These are phyloP conservation scores for Skeletonema tropicum DNA, from an alignment of 108 stramenopile species.

Conservation along the genomic window DNA sequence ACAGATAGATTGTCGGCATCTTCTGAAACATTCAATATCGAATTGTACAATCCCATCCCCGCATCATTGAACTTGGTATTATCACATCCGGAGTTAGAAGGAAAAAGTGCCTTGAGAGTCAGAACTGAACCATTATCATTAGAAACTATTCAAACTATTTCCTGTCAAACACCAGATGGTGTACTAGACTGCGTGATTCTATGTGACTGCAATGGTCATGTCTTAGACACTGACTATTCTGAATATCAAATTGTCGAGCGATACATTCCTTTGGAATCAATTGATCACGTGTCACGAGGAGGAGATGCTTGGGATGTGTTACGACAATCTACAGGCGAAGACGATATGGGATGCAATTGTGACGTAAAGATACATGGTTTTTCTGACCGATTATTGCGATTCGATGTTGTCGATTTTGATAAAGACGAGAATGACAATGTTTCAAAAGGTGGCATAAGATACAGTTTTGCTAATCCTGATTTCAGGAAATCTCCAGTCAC, in stretches of 20 bases:
- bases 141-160: constrained; percentile 4
- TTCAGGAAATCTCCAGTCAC: constrained; percentile 15
- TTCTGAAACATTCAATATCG: neutral
- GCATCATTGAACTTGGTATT: neutral
- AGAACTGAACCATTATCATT: constrained; percentile 23
- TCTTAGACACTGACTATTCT: neutral
- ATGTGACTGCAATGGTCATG: constrained; percentile 12
- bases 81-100: neutral
- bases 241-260: constrained; percentile 26
- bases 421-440: neutral
- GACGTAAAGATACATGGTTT: constrained; percentile 34
- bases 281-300: constrained; percentile 34
- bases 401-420: constrained; percentile 22
- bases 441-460: neutral
- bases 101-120: constrained; percentile 2
- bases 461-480: constrained; percentile 15
- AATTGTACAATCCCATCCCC: neutral
- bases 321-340: constrained; percentile 15
- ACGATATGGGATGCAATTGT: constrained; percentile 23
- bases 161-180: constrained; percentile 13
- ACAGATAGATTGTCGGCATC: neutral
- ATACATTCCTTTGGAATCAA: constrained; percentile 23
- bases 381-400: constrained; percentile 23
- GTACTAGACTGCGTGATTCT: constrained; percentile 15
- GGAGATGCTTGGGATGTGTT: constrained; percentile 34